phyloP scores from a whole-genome alignment of 352 stramenopile species.

The Phytopythium delawarense region DNA sequence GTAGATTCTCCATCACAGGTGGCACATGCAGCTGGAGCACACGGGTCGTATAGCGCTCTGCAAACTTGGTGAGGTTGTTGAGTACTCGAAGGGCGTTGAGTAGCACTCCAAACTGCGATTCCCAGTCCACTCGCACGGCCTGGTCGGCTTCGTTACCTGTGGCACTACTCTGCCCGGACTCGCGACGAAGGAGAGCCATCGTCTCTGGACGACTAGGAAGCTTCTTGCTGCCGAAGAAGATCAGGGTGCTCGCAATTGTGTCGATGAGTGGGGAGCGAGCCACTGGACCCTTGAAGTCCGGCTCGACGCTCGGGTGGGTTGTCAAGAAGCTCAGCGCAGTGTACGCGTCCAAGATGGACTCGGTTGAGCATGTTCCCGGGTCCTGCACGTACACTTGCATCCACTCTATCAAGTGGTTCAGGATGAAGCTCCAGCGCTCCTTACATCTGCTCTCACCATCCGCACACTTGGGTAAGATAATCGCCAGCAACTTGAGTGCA shows the following conservation, averaged over 20 bases:
- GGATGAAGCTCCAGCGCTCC: slow-evolving; percentile 38
- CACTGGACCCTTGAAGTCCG: slow-evolving; percentile 27
- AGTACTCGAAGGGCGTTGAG: slow-evolving; percentile 36
- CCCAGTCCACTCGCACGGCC: slow-evolving; percentile 4
- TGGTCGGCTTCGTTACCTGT: not conserved
- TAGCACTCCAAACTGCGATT: slow-evolving; percentile 24
- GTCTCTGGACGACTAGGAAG: slow-evolving; percentile 26
- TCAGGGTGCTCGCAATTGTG: slow-evolving; percentile 31
- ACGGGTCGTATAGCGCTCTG: slow-evolving; percentile 25
- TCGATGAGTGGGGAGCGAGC: slow-evolving; percentile 40
- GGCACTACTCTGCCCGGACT: slow-evolving; percentile 5
- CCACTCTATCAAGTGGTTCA: slow-evolving; percentile 62
- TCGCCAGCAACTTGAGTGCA: slow-evolving; percentile 39
- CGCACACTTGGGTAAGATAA: slow-evolving; percentile 24
- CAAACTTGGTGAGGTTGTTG: slow-evolving; percentile 39
- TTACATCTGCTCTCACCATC: slow-evolving; percentile 2
- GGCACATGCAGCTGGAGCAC: slow-evolving; percentile 33
- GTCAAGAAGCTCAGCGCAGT: slow-evolving; percentile 38
- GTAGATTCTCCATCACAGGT: slow-evolving; percentile 37
- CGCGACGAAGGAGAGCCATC: slow-evolving; percentile 19
- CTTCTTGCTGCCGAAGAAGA: slow-evolving; percentile 27
- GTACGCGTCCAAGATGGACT: slow-evolving; percentile 37
- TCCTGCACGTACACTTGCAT: slow-evolving; percentile 67
- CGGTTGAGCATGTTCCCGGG: slow-evolving; percentile 20
- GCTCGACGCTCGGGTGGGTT: slow-evolving; percentile 15